Conservation (phyloP, 345 rosid species). For the Syzygium grande region DNA sequence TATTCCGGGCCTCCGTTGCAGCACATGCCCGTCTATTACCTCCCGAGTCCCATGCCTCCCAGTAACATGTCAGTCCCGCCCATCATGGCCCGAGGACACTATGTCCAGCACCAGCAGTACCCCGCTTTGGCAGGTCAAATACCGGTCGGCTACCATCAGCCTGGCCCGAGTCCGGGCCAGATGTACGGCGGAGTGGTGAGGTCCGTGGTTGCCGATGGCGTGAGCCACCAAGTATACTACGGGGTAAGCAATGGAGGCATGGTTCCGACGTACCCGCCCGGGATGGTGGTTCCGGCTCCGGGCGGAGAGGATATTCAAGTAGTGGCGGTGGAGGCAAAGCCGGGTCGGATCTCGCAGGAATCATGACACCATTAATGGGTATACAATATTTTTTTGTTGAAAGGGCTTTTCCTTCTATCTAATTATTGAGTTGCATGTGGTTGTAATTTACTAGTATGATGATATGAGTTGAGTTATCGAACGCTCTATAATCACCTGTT, state of each 20-base stretch:
- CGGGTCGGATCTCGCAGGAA: constrained; percentile 32
- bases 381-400: background rate
- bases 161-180: constrained; percentile 41
- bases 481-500: background rate
- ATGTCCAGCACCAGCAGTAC: constrained; percentile 59
- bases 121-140: constrained; percentile 33
- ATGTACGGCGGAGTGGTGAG: constrained; percentile 43
- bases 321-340: constrained; percentile 27
- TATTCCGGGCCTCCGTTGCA: constrained; percentile 41
- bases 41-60: constrained; percentile 37
- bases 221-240: constrained; percentile 52
- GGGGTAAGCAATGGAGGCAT: constrained; percentile 48
- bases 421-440: background rate
- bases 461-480: rapidly evolving
- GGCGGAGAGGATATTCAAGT: constrained; percentile 50
- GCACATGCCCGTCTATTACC: constrained; percentile 59
- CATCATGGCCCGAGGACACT: constrained; percentile 33
- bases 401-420: background rate
- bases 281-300: constrained; percentile 28
- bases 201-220: constrained; percentile 16
- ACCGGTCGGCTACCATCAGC: constrained; percentile 62
- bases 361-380: background rate
- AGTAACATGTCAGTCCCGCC: constrained; percentile 43
- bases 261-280: constrained; percentile 43
- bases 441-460: background rate